A percentile compares a stretch with the other conserved stretches of the same genome.
Conservation (phyloP, 1,284 basidiomycete species). For the Ustilago tritici region DNA sequence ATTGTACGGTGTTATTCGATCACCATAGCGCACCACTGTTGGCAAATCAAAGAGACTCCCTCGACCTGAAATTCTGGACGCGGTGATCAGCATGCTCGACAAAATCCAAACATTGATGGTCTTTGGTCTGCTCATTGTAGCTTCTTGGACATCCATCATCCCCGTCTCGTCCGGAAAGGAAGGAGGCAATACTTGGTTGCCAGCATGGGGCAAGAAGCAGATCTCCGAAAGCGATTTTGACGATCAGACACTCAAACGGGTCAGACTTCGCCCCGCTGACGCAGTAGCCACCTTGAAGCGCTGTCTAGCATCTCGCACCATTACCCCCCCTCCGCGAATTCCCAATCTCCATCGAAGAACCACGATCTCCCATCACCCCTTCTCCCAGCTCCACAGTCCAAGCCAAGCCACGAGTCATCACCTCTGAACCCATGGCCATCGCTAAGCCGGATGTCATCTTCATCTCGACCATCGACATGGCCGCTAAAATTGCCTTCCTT, state of each 20-base stretch:
- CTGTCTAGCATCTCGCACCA: conserved; percentile 26
- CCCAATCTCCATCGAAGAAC: conserved; percentile 13
- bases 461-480: conserved; percentile 22
- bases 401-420: background rate
- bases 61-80: conserved; percentile 15
- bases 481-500: conserved; percentile 27
- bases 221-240: conserved; percentile 6
- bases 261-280: conserved; percentile 24
- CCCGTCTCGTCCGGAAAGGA: background rate
- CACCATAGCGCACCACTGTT: background rate
- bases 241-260: conserved; percentile 12
- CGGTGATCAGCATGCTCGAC: conserved; percentile 28
- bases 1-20: conserved; percentile 14
- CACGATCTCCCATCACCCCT: background rate
- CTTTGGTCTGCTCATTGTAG: conserved; percentile 31
- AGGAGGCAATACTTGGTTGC: conserved; percentile 11
- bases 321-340: conserved; percentile 20
- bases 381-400: background rate
- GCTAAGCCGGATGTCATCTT: conserved; percentile 15
- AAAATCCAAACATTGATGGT: conserved; percentile 34
- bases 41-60: conserved; percentile 2
- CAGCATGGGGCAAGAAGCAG: conserved; percentile 6
- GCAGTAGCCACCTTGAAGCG: conserved; percentile 24
- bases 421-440: background rate
- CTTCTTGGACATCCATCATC: conserved; percentile 29